A percentile compares a stretch with the other conserved stretches of the same genome.
phyloP scores from a whole-genome alignment of 768 basidiomycete species.

The Macrolepiota albuminosa region DNA sequence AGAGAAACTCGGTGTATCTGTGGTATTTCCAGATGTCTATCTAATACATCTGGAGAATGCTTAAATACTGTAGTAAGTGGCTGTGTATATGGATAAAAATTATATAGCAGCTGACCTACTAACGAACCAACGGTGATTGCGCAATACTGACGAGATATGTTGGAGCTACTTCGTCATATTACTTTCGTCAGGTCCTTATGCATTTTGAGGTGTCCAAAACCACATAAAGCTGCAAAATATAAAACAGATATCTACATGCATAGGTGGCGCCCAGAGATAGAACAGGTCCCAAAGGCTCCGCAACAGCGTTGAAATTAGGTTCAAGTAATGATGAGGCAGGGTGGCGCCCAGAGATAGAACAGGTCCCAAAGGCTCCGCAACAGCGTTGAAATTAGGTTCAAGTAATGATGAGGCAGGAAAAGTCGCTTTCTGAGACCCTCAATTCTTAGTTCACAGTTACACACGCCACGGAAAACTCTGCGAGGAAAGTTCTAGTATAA shows the following conservation, averaged over 20 bases:
- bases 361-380: not conserved
- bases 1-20: not conserved
- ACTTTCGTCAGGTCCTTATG: too few species aligned
- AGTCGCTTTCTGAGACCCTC: too few species aligned
- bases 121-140: too few species aligned
- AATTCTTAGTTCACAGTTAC: too few species aligned
- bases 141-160: too few species aligned
- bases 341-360: not conserved
- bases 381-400: not conserved
- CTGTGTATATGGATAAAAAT: too few species aligned
- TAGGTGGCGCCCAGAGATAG: not conserved
- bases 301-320: not conserved
- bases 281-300: not conserved
- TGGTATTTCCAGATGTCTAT: not conserved
- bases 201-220: not conserved
- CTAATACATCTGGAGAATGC: not conserved
- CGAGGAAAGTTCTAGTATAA: too few species aligned
- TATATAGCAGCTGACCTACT: too few species aligned
- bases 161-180: too few species aligned
- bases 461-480: too few species aligned
- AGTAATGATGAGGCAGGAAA: too few species aligned
- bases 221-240: not conserved
- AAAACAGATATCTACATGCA: not conserved
- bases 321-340: too few species aligned
- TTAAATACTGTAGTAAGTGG: not conserved